phyloP scores from a whole-genome alignment of 306 rosid genomes.

The Alnus rubra region DNA sequence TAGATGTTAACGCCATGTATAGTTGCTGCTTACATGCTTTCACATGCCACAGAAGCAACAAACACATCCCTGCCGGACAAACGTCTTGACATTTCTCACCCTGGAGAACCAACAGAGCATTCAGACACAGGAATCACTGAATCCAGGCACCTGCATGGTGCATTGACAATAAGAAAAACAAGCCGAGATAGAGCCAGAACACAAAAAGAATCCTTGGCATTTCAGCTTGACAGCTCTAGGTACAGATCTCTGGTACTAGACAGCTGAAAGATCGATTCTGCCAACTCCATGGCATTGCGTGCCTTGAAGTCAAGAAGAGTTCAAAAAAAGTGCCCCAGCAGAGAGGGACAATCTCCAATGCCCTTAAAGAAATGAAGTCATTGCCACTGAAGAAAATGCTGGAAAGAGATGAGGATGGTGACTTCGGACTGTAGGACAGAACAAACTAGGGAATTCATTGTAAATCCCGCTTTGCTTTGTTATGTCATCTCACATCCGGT shows the following conservation, averaged over 20 bases:
- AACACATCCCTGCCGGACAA: slow-evolving; percentile 11
- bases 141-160: slow-evolving; percentile 9
- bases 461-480: slow-evolving; percentile 15
- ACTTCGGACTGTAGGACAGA: slow-evolving; percentile 6
- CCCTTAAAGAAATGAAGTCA: slow-evolving; percentile 2
- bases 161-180: neutral
- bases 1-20: slow-evolving; percentile 2
- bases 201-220: neutral
- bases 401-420: neutral
- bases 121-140: slow-evolving; percentile 7
- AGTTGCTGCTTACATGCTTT: slow-evolving; percentile 10
- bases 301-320: slow-evolving; percentile 6
- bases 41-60: slow-evolving; percentile 14
- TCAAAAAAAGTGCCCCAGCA: slow-evolving; percentile 5
- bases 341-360: slow-evolving; percentile 2
- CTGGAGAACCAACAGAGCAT: neutral
- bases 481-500: slow-evolving; percentile 40
- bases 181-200: slow-evolving; percentile 7
- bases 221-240: neutral
- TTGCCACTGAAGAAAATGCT: neutral
- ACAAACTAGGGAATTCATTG: slow-evolving; percentile 30
- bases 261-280: neutral
- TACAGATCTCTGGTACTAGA: slow-evolving; percentile 1
- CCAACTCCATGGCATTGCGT: neutral
- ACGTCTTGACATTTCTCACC: neutral